A percentile compares a stretch with the other conserved stretches of the same genome.
These are phyloP conservation scores for Vitis hybrid DNA, from an alignment of 177 flowering plant species.

Conservation along the genomic window DNA sequence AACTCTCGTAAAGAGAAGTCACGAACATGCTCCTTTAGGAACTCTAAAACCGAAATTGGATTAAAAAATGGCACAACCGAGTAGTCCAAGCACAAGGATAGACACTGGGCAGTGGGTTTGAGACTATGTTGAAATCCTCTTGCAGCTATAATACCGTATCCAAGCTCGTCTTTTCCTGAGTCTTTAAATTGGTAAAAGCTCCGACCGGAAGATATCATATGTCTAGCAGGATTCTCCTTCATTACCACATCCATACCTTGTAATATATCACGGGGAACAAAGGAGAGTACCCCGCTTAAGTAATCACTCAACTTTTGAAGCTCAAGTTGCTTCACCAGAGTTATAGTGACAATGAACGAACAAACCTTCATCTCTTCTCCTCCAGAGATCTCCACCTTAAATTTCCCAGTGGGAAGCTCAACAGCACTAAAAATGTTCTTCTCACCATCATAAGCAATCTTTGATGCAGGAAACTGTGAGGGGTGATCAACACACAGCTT, in stretches of 20 bases:
- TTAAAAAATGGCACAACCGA: conserved; percentile 58
- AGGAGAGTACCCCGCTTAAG: conserved; percentile 25
- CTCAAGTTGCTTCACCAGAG: conserved; percentile 40
- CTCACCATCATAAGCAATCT: conserved; percentile 65
- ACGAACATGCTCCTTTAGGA: conserved; percentile 37
- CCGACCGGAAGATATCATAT: conserved; percentile 40
- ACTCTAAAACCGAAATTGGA: conserved; percentile 50
- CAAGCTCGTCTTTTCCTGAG: conserved; percentile 30
- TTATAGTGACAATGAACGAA: conserved; percentile 33
- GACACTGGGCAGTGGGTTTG: conserved; percentile 61
- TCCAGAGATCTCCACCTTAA: conserved; percentile 39
- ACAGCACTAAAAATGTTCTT: conserved; percentile 62
- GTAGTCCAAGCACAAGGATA: conserved; percentile 54
- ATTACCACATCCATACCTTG: conserved; percentile 73
- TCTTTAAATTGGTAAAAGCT: conserved; percentile 31
- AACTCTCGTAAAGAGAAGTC: conserved; percentile 21
- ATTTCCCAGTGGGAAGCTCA: conserved; percentile 43
- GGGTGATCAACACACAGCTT: conserved; percentile 38
- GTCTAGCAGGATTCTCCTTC: conserved; percentile 60
- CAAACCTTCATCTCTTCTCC: conserved; percentile 33
- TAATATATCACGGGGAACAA: conserved; percentile 53
- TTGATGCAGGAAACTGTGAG: conserved; percentile 26
- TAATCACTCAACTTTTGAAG: conserved; percentile 47
- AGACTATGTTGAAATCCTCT: conserved; percentile 60
- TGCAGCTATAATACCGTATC: conserved; percentile 47